Conservation (phyloP, 352 stramenopile species). For the Pythium plurisporium region DNA sequence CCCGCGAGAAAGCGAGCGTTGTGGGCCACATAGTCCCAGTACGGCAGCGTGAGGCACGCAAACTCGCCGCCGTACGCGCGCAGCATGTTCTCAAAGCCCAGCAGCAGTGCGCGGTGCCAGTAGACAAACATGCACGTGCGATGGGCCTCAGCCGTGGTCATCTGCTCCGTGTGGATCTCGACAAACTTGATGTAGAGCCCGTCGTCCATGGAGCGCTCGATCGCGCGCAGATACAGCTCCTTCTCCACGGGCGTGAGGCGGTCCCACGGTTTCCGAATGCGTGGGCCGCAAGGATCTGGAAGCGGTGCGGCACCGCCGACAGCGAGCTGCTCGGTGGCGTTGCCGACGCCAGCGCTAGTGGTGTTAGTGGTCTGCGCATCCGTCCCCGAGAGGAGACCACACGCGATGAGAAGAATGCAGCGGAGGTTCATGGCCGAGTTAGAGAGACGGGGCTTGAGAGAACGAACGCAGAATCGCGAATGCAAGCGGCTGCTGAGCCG, state of each 20-base stretch:
- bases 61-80: conserved; percentile 73
- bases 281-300: conserved; percentile 39
- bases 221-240: conserved; percentile 64
- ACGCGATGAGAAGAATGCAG: background rate
- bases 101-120: conserved; percentile 76
- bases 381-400: too few relatives aligned
- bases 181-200: conserved; percentile 86
- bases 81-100: conserved; percentile 86
- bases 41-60: conserved; percentile 82
- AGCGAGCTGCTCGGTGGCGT: conserved; percentile 1
- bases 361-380: background rate
- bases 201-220: conserved; percentile 73
- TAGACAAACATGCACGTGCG: conserved; percentile 88
- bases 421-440: conserved; percentile 7
- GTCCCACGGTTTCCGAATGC: conserved; percentile 80
- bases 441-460: background rate
- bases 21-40: conserved; percentile 86
- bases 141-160: conserved; percentile 77
- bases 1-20: conserved; percentile 66
- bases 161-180: conserved; percentile 83
- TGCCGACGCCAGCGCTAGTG: background rate
- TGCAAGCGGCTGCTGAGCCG: conserved; percentile 3
- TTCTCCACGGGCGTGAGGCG: conserved; percentile 53
- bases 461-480: conserved; percentile 2
- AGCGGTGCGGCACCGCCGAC: too few relatives aligned